Base-by-base conservation (phyloP, 345 rosid genomes). In the Durio zibethinus region DNA sequence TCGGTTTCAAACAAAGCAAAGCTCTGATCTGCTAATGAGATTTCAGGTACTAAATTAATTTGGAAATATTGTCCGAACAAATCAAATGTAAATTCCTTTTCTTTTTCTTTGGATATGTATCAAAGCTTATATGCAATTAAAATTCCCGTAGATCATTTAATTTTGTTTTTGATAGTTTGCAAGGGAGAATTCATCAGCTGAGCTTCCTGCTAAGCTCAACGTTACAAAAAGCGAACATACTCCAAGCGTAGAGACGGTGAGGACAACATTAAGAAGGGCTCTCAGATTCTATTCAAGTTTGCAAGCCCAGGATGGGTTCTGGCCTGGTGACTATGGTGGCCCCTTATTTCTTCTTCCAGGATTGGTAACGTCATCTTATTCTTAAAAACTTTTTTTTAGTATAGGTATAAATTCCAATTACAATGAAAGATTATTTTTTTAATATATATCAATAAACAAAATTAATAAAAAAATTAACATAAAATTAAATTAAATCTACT, bases 251-350 rank as follows among this genome's bases (percentile, higher is more conserved):
- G 80, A 86, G 71, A 76, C 65, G 66, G 86, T 82, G 78, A 77
- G 40, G 7, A 67, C 25, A 9, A 67, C 85, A 57, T 10, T 93
- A 77, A 85, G 80, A 74, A 87, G 68, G 60, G 87, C 86, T 16
- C 38, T 93, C 62, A 83, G 84, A 52, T 91, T 83, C 82, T 86
- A 87, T 83, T 87, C 91, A 40, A 83, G 78, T 42, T 74, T 91
- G 29, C 97, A 90, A 77, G 35, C 85, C 3, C 81, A 88, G 16
- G 91, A 89, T 85, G 97, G 97, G 0, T 91, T 91, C 72, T 90
- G 94, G 97, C 92, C 97, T 12, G 89, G 86, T 54, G 97, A 92
- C 69, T 92, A 88, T 62, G 97, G 91, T n/a, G 97, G 94, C 8
- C 94, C 97, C 77, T 63, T 92, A 57, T 92, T 92, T 75, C 94